Base-by-base conservation (phyloP, 23 red algal genomes). In the Gracilaria gracilis region DNA sequence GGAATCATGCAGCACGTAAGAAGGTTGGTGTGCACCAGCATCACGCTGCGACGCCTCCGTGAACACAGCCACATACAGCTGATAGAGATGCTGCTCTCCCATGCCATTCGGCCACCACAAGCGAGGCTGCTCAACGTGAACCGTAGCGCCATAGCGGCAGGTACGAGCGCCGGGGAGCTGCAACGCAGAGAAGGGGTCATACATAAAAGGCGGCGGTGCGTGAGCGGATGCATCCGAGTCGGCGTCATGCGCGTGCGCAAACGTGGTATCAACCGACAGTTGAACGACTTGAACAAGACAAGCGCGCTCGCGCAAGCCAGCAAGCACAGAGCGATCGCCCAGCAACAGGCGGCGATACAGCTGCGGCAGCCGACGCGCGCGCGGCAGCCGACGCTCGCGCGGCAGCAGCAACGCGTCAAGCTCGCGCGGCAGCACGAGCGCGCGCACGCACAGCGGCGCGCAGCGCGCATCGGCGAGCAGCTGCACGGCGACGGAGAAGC, bases 41-140 rank as follows among this genome's bases (percentile, higher is more conserved):
- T n/a, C 61, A 27, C 25, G 64, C 16, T 17, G 50, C 31, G 67
- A 20, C 36, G 39, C 42, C 11, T 32, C 15, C 24, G 28, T 8
- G 29, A 50, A 36, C 9, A 77, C 46, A 23, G 72, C 72, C 3
- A 88, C 84, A 23, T 75, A 27, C 34, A 88, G 17, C 17, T 59
- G 37, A 42, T 88, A 75, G 4, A 88, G 46, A 48, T 75, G 37
- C 47, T 88, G 84, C 16, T 53, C 46, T 23, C 84, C 84, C 47
- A 88, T 72, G 37, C 84, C 84, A 35, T 88, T 88, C 11, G 84
- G 84, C 84, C 84, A 88, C 84, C 84, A 88, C 34, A 88, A 19
- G 2, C 37, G 40, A 25, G 84, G 84, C 38, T 88, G 23, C 5
- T 34, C 48, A 14, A 75, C 69, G 42, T 28, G 14, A 24, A 88